Evolutionary conservation across 345 rosid species (phyloP).

Genomic region (Jatropha curcas): DNA sequence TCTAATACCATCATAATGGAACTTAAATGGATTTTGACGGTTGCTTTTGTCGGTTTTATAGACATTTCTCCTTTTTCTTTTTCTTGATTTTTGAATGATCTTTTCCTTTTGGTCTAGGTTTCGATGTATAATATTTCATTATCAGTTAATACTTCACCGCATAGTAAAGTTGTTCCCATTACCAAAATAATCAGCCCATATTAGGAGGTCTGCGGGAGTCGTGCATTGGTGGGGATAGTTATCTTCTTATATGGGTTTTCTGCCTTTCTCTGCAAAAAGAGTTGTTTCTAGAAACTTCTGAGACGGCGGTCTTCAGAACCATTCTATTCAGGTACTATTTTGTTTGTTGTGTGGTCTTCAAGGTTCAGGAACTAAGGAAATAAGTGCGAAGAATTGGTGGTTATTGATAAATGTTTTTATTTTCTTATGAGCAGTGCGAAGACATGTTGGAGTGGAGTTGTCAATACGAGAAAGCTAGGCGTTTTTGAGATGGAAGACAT

Average conservation of each 20-base stretch:
- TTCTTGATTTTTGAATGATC: neutral
- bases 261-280: constrained; percentile 49
- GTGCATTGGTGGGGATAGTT: constrained; percentile 63
- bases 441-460: constrained; percentile 69
- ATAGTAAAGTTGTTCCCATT: constrained; percentile 52
- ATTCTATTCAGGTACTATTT: constrained; percentile 62
- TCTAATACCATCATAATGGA: neutral
- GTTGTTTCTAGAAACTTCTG: constrained; percentile 68
- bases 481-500: constrained; percentile 81
- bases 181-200: constrained; percentile 70
- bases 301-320: constrained; percentile 84
- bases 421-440: constrained; percentile 47
- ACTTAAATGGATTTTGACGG: neutral
- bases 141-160: constrained; percentile 28
- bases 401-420: neutral
- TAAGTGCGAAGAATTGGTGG: too few species aligned
- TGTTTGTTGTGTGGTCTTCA: neutral
- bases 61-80: neutral
- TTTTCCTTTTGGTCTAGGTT: constrained; percentile 46
- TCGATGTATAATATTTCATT: constrained; percentile 30
- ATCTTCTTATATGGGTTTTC: constrained; percentile 59
- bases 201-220: constrained; percentile 95
- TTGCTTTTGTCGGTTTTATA: constrained; percentile 1
- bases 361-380: too few species aligned
- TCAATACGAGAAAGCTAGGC: constrained; percentile 73